These are phyloP conservation scores for Pontederia crassipes DNA, from an alignment of 176 grass and related monocot genomes.

Conservation along the genomic window DNA sequence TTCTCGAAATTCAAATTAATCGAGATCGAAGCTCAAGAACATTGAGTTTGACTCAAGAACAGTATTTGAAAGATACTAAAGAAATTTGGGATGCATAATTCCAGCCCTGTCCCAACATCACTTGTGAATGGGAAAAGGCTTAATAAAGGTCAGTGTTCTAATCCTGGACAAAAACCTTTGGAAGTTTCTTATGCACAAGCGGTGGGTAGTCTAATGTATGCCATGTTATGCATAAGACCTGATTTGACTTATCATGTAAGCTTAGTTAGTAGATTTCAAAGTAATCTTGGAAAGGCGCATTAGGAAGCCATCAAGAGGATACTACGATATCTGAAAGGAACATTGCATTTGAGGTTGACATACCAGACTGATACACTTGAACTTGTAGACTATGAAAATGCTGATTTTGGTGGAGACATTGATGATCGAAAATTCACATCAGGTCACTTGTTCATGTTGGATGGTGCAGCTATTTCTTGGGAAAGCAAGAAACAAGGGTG, in stretches of 20 bases:
- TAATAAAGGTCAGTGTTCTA: background rate
- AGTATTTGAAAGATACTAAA: background rate
- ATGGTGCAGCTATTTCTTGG: background rate
- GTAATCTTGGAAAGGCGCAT: background rate
- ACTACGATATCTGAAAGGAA: background rate
- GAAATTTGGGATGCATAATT: background rate
- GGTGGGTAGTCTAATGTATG: background rate
- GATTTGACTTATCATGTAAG: background rate
- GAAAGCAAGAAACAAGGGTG: background rate
- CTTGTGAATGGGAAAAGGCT: background rate
- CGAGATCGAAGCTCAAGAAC: background rate
- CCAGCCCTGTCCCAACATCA: background rate
- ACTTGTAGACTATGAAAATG: background rate
- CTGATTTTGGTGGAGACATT: background rate
- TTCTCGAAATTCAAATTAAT: background rate
- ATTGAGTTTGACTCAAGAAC: background rate
- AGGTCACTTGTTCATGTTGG: background rate
- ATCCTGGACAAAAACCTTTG: background rate
- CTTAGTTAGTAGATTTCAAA: slow-evolving; percentile 1
- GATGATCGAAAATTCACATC: background rate
- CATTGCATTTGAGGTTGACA: background rate
- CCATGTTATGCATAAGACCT: background rate
- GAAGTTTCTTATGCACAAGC: background rate
- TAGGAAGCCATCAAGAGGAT: background rate
- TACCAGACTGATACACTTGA: background rate